These are phyloP conservation scores for Pleurotus tuoliensis DNA, from an alignment of 768 basidiomycete species.

Conservation along the genomic window DNA sequence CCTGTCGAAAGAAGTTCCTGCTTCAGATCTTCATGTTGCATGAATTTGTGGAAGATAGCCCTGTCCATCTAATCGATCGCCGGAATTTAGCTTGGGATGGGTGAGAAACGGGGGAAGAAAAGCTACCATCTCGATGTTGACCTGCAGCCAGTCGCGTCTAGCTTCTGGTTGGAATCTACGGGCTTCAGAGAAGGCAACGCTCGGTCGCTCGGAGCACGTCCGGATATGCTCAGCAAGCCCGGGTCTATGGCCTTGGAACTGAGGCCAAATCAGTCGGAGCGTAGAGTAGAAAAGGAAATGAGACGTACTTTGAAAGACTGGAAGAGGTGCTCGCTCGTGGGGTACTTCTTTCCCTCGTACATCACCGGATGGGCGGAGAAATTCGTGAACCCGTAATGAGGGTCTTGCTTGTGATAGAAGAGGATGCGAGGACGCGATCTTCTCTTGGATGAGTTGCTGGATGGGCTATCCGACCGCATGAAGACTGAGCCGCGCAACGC, in stretches of 20 bases:
- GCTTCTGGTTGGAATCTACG: conserved; percentile 60
- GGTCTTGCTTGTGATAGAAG: conserved; percentile 62
- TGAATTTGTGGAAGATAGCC: conserved; percentile 64
- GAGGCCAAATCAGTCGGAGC: background rate
- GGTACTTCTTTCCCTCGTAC: conserved; percentile 62
- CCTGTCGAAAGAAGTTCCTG: conserved; percentile 61
- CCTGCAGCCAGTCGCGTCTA: conserved; percentile 62
- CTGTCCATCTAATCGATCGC: conserved; percentile 55
- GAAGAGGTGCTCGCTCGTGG: conserved; percentile 76
- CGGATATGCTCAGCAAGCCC: conserved; percentile 68
- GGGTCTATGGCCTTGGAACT: conserved; percentile 61
- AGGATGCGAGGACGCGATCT: conserved; percentile 35
- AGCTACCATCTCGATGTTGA: conserved; percentile 61
- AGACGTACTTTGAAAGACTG: conserved; percentile 62
- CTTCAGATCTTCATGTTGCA: conserved; percentile 59
- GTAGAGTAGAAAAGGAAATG: background rate
- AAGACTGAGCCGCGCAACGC: conserved; percentile 11
- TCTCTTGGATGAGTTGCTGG: conserved; percentile 16
- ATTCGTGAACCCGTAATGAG: conserved; percentile 71
- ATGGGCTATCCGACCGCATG: conserved; percentile 6
- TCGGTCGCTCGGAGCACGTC: conserved; percentile 57
- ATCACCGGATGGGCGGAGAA: conserved; percentile 64
- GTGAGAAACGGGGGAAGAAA: background rate
- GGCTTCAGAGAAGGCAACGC: conserved; percentile 64
- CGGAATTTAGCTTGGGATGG: background rate